Evolutionary conservation across 2,329 filamentous ascomycete genomes (phyloP), one percentile per base, ranked within the genome.

Genomic region (Dryadomyces quercus-mongolicae): DNA sequence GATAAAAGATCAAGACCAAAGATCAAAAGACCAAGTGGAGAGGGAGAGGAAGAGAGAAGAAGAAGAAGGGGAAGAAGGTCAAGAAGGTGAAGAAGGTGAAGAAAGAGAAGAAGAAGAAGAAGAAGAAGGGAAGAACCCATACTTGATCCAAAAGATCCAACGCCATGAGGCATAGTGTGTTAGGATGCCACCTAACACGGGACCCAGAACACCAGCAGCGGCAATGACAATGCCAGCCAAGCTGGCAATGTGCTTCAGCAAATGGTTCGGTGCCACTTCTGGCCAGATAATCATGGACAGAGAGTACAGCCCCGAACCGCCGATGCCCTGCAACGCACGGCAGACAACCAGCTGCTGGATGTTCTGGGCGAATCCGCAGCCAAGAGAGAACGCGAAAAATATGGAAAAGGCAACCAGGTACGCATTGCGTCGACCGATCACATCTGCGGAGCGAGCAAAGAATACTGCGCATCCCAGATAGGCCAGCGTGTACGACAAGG

Each of bases 121-220:
- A 31, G 10, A 8, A 5, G 25, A 31, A 4, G 25, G 8, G 25
- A 18, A 12, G 38, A n/a, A n/a, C 5, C 8, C 72, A 50, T 60
- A 78, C 75, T 81, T 82, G 61, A 82, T 75, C 74, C 75, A 81
- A 63, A 81, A 82, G 2, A 80, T 68, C 72, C 75, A 79, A 56
- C 74, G 65, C 77, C 77, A 80, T 10, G 64, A 71, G 1, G 68
- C 61, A 52, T 74, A 77, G 16, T 74, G 62, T 1, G 75, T 77
- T 44, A 80, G 59, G 5, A 77, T 38, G 1, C 76, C 76, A 18
- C 77, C 77, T 16, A 80, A 61, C 1, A 79, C 66, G 0, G 76
- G 77, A 0, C 77, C 77, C 22, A 78, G 62, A 2, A 78, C 71
- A 15, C 75, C 76, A 5, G 75, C 67, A 21, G 70, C 57, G 21